Evolutionary conservation across 495 filamentous ascomycete species (phyloP), one percentile per base, ranked within the genome.

Genomic region (Talaromyces wortmannii): DNA sequence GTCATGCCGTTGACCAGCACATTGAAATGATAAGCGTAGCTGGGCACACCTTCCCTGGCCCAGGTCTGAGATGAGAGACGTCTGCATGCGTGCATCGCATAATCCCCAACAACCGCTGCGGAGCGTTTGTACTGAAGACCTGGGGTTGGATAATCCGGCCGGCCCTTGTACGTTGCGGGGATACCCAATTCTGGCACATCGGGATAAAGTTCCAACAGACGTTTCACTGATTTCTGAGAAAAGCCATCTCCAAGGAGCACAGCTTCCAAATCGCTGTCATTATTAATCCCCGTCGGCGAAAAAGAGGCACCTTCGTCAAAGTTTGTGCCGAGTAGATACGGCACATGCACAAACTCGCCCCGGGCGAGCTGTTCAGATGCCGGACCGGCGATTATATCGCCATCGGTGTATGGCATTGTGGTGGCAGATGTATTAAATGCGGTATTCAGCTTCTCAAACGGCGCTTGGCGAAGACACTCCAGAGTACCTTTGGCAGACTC

Each of bases 261-360:
- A 16, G 50, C 40, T 17, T 60, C 52, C 31, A 80, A 72, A 18
- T 82, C 67, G 4, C 51, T 49, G 45, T 67, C 67, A 3, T 68
- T 81, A 60, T 81, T 74, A 50, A 81, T 69, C 13, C 67, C 70
- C 10, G 50, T 50, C 3, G 60, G 55, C 2, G 70, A 71, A 50
- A 82, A 81, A 12, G 74, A 68, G 7, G 74, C 77, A 6, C 80
- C 80, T 53, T 83, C 79, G 59, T 84, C 78, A 11, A 66, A 57
- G 61, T 67, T 80, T n/a, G 73, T 67, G 10, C 81, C 80, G 45
- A 67, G 63, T 32, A 82, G 67, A 36, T 81, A 65, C 3, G 75
- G 74, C 0, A 79, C 65, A 55, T 75, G 40, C 30, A 78, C 76
- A 61, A 83, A 83, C 4, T 61, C 62, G 5, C 72, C 72, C 0